Evolutionary conservation across 1,284 basidiomycete species (phyloP).

Genomic region (Pseudozyma thailandica): DNA sequence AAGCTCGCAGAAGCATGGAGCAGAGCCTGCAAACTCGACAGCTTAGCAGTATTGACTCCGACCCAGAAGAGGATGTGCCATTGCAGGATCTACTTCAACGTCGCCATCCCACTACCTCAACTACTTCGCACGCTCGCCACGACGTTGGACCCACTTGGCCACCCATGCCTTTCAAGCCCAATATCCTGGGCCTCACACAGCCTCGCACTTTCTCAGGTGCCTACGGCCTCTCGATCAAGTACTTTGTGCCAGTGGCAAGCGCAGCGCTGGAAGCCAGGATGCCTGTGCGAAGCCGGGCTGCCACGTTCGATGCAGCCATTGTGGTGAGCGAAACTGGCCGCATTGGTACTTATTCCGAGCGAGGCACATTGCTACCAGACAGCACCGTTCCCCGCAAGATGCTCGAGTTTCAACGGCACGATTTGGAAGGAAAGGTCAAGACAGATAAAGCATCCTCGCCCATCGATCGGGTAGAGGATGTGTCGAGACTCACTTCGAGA

Average conservation of each 20-base stretch:
- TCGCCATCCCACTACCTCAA: slow-evolving; percentile 2
- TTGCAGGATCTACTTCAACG: slow-evolving; percentile 33
- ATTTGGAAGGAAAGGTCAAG: slow-evolving; percentile 10
- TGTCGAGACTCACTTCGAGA: slow-evolving; percentile 33
- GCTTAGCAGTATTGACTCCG: slow-evolving; percentile 16
- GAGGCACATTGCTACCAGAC: not conserved
- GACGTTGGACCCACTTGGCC: slow-evolving; percentile 4
- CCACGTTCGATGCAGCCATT: slow-evolving; percentile 25
- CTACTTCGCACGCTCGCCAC: not conserved
- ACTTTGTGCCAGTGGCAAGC: slow-evolving; percentile 19
- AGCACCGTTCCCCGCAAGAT: slow-evolving; percentile 6
- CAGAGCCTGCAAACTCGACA: not conserved
- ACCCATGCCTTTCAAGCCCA: slow-evolving; percentile 14
- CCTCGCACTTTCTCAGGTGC: slow-evolving; percentile 4
- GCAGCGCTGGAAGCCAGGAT: slow-evolving; percentile 1
- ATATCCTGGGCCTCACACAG: slow-evolving; percentile 4
- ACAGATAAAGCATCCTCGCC: slow-evolving; percentile 3
- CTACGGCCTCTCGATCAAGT: slow-evolving; percentile 16
- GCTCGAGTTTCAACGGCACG: slow-evolving; percentile 13
- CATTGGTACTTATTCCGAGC: slow-evolving; percentile 15
- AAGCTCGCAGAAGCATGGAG: no score
- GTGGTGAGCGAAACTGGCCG: slow-evolving; percentile 27
- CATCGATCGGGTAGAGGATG: slow-evolving; percentile 41
- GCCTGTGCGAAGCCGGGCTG: slow-evolving; percentile 12
- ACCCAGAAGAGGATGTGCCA: slow-evolving; percentile 37